Evolutionary conservation across 441 rosid genomes (phyloP).

Genomic region (Gossypium schwendimanii): DNA sequence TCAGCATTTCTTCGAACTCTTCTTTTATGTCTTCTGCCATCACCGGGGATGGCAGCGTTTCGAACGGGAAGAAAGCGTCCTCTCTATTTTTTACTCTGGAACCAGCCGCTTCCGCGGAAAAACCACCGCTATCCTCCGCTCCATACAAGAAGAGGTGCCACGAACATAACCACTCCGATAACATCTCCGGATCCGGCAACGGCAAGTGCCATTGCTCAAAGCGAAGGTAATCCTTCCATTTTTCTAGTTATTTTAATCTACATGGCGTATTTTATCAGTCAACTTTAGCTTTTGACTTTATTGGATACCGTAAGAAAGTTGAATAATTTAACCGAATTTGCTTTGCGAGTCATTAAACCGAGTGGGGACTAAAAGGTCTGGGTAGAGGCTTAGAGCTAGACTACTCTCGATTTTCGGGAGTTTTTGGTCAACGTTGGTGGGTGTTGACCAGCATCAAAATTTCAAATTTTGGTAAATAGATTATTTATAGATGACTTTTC

Average conservation of each 20-base stretch:
- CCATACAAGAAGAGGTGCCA: conserved; percentile 62
- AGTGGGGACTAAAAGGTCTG: neutral
- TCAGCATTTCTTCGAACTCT: conserved; percentile 68
- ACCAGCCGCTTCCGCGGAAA: conserved; percentile 50
- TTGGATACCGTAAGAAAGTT: neutral
- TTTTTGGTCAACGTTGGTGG: conserved; percentile 21
- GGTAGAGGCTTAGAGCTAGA: neutral
- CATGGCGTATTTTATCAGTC: conserved; percentile 15
- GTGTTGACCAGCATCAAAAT: neutral
- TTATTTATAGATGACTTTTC: neutral
- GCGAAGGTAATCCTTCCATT: conserved; percentile 47
- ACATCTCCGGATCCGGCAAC: conserved; percentile 44
- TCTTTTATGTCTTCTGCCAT: conserved; percentile 79
- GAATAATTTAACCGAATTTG: neutral
- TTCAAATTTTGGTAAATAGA: neutral
- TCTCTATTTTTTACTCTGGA: conserved; percentile 48
- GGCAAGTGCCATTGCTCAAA: conserved; percentile 85
- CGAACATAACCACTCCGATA: conserved; percentile 63
- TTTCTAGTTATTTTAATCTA: conserved; percentile 7
- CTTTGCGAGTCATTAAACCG: neutral
- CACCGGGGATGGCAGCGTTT: conserved; percentile 88
- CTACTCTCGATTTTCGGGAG: neutral
- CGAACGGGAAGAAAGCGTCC: conserved; percentile 63
- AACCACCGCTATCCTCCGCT: conserved; percentile 61
- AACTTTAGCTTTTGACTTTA: neutral